Evolutionary conservation across 1,284 basidiomycete genomes (phyloP).

Genomic region (Pterulicium gracile): DNA sequence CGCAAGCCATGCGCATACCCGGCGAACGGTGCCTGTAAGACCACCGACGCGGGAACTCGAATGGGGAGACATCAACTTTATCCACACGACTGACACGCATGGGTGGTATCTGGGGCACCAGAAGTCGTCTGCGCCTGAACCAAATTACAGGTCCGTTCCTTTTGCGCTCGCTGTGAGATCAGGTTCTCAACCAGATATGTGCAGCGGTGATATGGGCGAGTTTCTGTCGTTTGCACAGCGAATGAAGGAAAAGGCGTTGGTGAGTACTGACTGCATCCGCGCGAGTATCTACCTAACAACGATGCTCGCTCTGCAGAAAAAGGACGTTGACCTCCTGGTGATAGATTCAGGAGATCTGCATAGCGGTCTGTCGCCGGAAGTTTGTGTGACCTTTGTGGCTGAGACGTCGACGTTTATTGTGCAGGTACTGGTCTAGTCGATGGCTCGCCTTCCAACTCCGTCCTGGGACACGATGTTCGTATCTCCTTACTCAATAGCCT

Average conservation of each 20-base stretch:
- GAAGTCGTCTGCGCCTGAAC: constrained; percentile 57
- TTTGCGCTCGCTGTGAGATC: neutral
- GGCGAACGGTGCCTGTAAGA: constrained; percentile 33
- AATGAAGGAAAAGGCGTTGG: constrained; percentile 65
- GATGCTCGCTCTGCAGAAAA: constrained; percentile 28
- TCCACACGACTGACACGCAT: constrained; percentile 78
- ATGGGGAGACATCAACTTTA: constrained; percentile 72
- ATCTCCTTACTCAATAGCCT: too few relatives aligned
- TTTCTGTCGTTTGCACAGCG: constrained; percentile 74
- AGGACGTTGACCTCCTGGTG: constrained; percentile 59
- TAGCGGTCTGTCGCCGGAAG: constrained; percentile 56
- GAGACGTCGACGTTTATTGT: too few relatives aligned
- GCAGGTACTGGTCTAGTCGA: too few relatives aligned
- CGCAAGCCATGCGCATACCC: too few relatives aligned
- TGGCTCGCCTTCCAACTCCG: too few relatives aligned
- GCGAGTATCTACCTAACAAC: constrained; percentile 4
- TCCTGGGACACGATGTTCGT: too few relatives aligned
- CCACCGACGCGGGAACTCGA: constrained; percentile 51
- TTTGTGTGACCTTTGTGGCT: too few relatives aligned
- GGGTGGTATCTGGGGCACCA: constrained; percentile 75
- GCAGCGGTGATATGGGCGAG: constrained; percentile 66
- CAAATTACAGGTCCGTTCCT: constrained; percentile 50
- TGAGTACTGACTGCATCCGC: constrained; percentile 17
- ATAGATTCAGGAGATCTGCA: constrained; percentile 74
- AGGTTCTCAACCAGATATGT: neutral